phyloP scores from a whole-genome alignment of 805 yeast species.

The Ogataea methylovora region DNA sequence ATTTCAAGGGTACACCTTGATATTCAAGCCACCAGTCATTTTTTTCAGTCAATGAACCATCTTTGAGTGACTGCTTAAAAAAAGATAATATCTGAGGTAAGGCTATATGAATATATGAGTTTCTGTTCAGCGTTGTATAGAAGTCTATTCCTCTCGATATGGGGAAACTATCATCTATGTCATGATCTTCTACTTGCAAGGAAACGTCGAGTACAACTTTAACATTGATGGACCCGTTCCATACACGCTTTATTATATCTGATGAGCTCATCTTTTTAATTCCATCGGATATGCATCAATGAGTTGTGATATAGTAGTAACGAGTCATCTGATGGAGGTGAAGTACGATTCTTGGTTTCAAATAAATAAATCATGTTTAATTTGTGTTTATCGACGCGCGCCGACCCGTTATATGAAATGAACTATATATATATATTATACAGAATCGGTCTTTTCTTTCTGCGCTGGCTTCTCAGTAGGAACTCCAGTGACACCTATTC shows the following conservation, averaged over 20 bases:
- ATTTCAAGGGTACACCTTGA: conserved; percentile 55
- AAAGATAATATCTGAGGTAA: conserved; percentile 29
- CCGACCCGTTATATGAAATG: too few species aligned
- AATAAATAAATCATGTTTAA: too few species aligned
- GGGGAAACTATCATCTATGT: background rate
- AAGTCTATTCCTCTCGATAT: background rate
- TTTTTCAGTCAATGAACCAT: conserved; percentile 10
- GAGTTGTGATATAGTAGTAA: too few species aligned
- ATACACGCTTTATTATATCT: conserved; percentile 28
- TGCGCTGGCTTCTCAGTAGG: too few species aligned
- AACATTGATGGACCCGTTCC: conserved; percentile 50
- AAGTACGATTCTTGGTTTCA: too few species aligned
- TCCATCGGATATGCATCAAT: too few species aligned
- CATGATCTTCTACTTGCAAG: conserved; percentile 8
- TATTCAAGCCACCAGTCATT: conserved; percentile 57
- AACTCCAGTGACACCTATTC: conserved; percentile 32
- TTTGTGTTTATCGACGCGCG: too few species aligned
- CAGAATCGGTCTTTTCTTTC: too few species aligned
- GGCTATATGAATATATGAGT: conserved; percentile 44
- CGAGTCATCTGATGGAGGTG: too few species aligned
- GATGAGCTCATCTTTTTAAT: conserved; percentile 19
- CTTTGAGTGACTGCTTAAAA: conserved; percentile 26
- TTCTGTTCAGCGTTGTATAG: conserved; percentile 27
- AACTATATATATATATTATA: too few species aligned
- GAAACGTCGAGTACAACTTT: conserved; percentile 20